These are phyloP conservation scores for Heliamphora exappendiculata DNA, from an alignment of 148 eudicot genomes.

Conservation along the genomic window DNA sequence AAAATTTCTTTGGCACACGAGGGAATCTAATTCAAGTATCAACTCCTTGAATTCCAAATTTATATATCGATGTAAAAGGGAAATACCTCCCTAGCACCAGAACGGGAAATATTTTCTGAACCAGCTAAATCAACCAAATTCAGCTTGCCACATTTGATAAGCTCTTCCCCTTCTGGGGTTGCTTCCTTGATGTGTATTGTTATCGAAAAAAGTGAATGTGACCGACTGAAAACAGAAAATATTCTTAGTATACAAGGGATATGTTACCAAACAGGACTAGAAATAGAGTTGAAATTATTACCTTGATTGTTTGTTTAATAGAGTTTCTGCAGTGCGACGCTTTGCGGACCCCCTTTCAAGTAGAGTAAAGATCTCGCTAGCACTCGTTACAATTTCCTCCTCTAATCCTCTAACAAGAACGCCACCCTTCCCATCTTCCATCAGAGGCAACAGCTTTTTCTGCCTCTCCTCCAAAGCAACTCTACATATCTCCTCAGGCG, in stretches of 20 bases:
- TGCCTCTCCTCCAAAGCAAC: conserved; percentile 68
- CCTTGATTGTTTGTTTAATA: conserved; percentile 91
- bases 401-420: conserved; percentile 90
- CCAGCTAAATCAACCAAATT: conserved; percentile 95
- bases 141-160: conserved; percentile 89
- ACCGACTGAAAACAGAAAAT: conserved; percentile 49
- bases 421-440: conserved; percentile 98
- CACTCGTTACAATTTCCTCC: conserved; percentile 93
- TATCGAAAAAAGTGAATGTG: conserved; percentile 86
- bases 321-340: conserved; percentile 93
- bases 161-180: conserved; percentile 96
- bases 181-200: conserved; percentile 95
- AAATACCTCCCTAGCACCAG: conserved; percentile 90
- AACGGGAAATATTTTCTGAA: conserved; percentile 90
- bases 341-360: conserved; percentile 95
- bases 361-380: conserved; percentile 77
- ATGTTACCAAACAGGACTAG: background rate
- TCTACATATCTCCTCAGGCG: conserved; percentile 80
- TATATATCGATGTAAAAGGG: background rate
- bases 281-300: conserved; percentile 6
- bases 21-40: background rate
- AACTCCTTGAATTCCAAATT: background rate
- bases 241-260: background rate
- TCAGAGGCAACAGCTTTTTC: conserved; percentile 78
- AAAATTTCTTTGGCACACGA: no score